These are phyloP conservation scores for Monotropa hypopitys DNA, from an alignment of 179 eudicot genomes.

Conservation along the genomic window DNA sequence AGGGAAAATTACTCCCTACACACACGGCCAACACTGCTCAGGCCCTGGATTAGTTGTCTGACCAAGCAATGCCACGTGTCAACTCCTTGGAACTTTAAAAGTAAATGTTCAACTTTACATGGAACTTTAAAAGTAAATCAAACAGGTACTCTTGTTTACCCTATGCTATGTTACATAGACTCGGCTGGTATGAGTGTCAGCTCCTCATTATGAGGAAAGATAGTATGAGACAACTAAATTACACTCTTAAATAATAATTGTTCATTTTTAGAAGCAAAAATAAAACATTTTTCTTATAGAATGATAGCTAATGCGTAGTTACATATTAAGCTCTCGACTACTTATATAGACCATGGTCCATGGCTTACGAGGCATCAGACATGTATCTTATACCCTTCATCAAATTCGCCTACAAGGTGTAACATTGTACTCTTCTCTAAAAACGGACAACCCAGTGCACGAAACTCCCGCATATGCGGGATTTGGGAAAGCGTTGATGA, in stretches of 20 bases:
- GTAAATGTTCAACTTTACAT: neutral
- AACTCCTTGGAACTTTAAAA: too few relatives aligned
- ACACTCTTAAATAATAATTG: neutral
- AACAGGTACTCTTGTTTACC: neutral
- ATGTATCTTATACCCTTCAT: neutral
- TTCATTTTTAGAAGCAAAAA: neutral
- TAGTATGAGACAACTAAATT: neutral
- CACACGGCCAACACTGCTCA: too few relatives aligned
- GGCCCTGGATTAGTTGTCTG: too few relatives aligned
- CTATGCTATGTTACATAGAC: neutral
- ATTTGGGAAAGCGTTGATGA: too few relatives aligned
- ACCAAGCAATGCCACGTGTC: too few relatives aligned
- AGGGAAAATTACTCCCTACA: too few relatives aligned
- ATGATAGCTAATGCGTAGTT: neutral
- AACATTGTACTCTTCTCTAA: neutral
- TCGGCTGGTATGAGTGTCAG: neutral
- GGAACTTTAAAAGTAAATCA: neutral
- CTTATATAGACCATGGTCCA: neutral
- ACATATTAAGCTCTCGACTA: neutral
- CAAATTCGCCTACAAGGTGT: neutral
- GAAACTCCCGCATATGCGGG: too few relatives aligned
- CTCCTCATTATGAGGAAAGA: neutral
- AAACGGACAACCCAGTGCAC: too few relatives aligned
- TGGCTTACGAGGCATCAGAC: neutral
- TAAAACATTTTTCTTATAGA: neutral